Evolutionary conservation across 2,329 filamentous ascomycete species (phyloP).

Genomic region (Xenoacremonium recifei): DNA sequence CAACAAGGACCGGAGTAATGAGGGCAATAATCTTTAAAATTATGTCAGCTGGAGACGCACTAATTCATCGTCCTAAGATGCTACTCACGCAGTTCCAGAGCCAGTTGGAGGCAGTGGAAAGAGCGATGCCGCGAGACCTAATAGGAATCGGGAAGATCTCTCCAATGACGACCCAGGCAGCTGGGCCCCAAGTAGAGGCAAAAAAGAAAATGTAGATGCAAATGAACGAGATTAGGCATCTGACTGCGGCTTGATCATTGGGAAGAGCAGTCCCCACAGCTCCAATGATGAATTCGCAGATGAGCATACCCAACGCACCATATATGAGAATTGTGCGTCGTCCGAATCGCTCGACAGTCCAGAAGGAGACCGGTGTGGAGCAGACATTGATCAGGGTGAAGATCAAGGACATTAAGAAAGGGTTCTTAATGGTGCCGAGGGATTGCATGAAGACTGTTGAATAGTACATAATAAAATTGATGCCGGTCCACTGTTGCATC

Average conservation of each 20-base stretch:
- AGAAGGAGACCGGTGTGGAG: conserved; percentile 87
- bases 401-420: conserved; percentile 81
- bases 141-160: conserved; percentile 90
- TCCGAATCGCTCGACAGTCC: conserved; percentile 76
- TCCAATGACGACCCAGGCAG: conserved; percentile 78
- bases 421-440: conserved; percentile 71
- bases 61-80: no score
- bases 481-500: conserved; percentile 82
- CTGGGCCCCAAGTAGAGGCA: conserved; percentile 83
- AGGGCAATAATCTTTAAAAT: conserved; percentile 62
- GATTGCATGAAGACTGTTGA: conserved; percentile 82
- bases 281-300: conserved; percentile 85
- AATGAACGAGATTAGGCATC: conserved; percentile 81
- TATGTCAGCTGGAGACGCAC: no score
- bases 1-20: conserved; percentile 69
- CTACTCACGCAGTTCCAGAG: conserved; percentile 75
- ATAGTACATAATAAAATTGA: conserved; percentile 93
- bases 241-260: conserved; percentile 56
- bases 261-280: conserved; percentile 66
- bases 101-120: conserved; percentile 90
- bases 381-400: conserved; percentile 85
- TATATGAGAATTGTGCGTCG: conserved; percentile 77
- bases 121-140: conserved; percentile 80
- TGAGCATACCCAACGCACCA: conserved; percentile 78
- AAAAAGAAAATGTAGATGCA: conserved; percentile 94